Percentiles rank a stretch among this genome's conserved stretches.
phyloP scores from a whole-genome alignment of 345 rosid species.

The Chamaenerion angustifolium region DNA sequence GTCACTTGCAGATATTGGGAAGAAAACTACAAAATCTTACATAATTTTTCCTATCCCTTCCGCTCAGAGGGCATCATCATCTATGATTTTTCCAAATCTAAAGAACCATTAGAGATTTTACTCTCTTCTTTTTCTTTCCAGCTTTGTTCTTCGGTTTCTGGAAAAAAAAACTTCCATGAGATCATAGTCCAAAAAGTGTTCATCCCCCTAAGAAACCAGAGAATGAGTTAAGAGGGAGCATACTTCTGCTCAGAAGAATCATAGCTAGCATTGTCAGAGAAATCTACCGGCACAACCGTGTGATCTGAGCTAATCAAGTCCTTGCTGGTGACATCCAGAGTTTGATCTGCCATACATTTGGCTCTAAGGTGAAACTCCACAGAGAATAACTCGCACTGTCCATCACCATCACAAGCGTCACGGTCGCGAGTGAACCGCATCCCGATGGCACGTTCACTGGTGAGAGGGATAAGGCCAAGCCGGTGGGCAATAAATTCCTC shows the following conservation, averaged over 20 bases:
- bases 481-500: constrained; percentile 91
- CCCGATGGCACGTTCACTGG: constrained; percentile 77
- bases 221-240: too few species aligned
- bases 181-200: too few species aligned
- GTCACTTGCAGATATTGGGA: too few species aligned
- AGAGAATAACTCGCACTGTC: constrained; percentile 89
- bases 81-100: too few species aligned
- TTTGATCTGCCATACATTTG: constrained; percentile 64
- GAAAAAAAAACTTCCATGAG: too few species aligned
- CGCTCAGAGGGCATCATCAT: too few species aligned
- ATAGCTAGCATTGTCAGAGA: constrained; percentile 33
- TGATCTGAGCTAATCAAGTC: constrained; percentile 74
- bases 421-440: constrained; percentile 95
- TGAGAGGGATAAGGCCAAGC: constrained; percentile 77
- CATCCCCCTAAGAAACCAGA: too few species aligned
- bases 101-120: too few species aligned
- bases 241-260: constrained; percentile 61
- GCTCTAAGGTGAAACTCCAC: constrained; percentile 74
- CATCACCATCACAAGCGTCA: constrained; percentile 89
- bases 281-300: constrained; percentile 72
- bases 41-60: too few species aligned
- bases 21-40: too few species aligned
- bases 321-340: constrained; percentile 77
- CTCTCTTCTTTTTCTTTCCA: too few species aligned
- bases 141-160: too few species aligned